Evolutionary conservation across 2,329 filamentous ascomycete species (phyloP).

Genomic region (Macroventuria anomochaeta): DNA sequence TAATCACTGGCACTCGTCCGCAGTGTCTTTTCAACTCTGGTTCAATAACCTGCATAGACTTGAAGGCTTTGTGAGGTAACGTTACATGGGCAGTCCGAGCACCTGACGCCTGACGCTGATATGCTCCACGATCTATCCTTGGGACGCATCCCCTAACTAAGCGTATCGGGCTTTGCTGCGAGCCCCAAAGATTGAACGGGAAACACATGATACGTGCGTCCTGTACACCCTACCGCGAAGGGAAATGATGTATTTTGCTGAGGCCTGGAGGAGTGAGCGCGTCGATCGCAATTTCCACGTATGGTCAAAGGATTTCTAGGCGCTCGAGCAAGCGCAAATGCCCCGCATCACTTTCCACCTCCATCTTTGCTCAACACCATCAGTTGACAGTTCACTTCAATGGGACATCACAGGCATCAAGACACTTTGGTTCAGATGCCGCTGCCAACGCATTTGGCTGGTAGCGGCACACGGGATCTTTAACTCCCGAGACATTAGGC

Average conservation of each 20-base stretch:
- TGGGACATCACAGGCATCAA: not conserved
- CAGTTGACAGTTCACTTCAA: not conserved
- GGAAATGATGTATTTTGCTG: constrained; percentile 15
- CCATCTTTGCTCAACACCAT: not conserved
- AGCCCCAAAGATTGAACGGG: constrained; percentile 8
- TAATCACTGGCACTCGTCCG: constrained; percentile 1
- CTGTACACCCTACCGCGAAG: constrained; percentile 3
- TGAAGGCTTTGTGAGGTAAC: constrained; percentile 3
- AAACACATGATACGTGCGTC: constrained; percentile 17
- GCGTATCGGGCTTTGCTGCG: constrained; percentile 5
- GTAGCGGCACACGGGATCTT: constrained; percentile 8
- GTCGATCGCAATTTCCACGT: constrained; percentile 17
- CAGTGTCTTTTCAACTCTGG: constrained; percentile 1
- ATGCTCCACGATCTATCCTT: constrained; percentile 4
- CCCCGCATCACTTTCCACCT: constrained; percentile 5
- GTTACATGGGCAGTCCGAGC: constrained; percentile 16
- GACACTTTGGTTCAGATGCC: not conserved
- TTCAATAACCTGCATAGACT: not conserved
- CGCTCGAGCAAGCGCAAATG: constrained; percentile 2
- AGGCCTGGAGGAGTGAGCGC: constrained; percentile 3
- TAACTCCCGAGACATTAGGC: constrained; percentile 9
- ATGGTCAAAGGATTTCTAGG: constrained; percentile 5
- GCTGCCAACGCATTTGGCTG: not conserved
- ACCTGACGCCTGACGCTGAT: constrained; percentile 4
- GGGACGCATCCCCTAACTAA: constrained; percentile 11